Evolutionary conservation across 2,329 filamentous ascomycete species (phyloP).

Genomic region (Periconia sp.): DNA sequence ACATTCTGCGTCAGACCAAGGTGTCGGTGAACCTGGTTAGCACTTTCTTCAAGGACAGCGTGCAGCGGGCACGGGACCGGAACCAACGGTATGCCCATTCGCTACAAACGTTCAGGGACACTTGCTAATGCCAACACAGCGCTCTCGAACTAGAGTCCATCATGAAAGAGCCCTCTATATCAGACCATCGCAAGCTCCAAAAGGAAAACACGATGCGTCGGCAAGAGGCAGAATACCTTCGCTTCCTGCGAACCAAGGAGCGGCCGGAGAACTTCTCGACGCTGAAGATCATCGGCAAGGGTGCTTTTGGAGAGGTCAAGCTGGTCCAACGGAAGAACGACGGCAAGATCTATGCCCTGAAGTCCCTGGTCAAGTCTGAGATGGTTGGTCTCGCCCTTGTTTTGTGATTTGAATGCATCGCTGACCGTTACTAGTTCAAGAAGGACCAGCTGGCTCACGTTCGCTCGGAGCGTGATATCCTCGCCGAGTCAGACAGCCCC

Average conservation of each 20-base stretch:
- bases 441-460: slow-evolving; percentile 98
- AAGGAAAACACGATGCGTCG: slow-evolving; percentile 84
- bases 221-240: slow-evolving; percentile 90
- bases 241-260: slow-evolving; percentile 92
- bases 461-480: slow-evolving; percentile 93
- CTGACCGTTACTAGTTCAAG: slow-evolving; percentile 69
- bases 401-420: not conserved
- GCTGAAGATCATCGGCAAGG: slow-evolving; percentile 98
- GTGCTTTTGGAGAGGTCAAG: slow-evolving; percentile 97
- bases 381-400: slow-evolving; percentile 63
- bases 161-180: slow-evolving; percentile 76
- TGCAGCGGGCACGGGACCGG: slow-evolving; percentile 91
- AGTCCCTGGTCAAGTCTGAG: slow-evolving; percentile 97
- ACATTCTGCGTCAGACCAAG: slow-evolving; percentile 76
- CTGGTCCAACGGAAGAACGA: slow-evolving; percentile 96
- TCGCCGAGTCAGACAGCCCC: slow-evolving; percentile 98
- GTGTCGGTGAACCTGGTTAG: slow-evolving; percentile 70
- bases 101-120: slow-evolving; percentile 19
- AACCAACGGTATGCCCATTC: slow-evolving; percentile 80
- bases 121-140: slow-evolving; percentile 56
- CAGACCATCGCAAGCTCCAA: slow-evolving; percentile 78
- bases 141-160: slow-evolving; percentile 91
- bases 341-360: slow-evolving; percentile 96
- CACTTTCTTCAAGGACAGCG: slow-evolving; percentile 97
- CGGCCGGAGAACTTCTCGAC: slow-evolving; percentile 94